A percentile compares a stretch with the other conserved stretches of the same genome.
Conservation (phyloP, 2,329 filamentous ascomycete species). For the Aspergillus nomiae region DNA sequence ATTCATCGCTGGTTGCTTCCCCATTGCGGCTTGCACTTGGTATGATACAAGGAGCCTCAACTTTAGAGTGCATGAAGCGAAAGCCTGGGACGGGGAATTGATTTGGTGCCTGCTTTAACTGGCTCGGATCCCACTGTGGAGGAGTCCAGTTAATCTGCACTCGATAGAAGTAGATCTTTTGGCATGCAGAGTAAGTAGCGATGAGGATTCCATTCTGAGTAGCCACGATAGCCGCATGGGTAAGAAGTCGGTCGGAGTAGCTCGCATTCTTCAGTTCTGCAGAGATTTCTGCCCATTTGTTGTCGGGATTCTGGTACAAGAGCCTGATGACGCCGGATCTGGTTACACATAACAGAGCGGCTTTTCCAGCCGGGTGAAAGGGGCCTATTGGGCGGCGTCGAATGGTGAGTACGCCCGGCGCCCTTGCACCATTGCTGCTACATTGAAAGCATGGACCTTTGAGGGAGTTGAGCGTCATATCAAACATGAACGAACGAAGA, state of each 20-base stretch:
- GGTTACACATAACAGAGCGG: constrained; percentile 75
- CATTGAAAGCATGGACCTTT: constrained; percentile 51
- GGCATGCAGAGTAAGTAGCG: constrained; percentile 55
- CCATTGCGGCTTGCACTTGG: constrained; percentile 27
- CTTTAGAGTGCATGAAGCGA: constrained; percentile 40
- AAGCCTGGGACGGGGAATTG: constrained; percentile 40
- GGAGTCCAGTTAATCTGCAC: constrained; percentile 74
- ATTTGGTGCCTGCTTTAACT: constrained; percentile 30
- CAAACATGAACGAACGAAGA: constrained; percentile 20
- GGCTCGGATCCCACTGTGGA: constrained; percentile 55
- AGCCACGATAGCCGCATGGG: constrained; percentile 74
- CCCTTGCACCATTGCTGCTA: constrained; percentile 63
- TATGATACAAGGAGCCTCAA: constrained; percentile 37
- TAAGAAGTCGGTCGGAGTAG: constrained; percentile 73
- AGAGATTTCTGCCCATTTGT: constrained; percentile 69
- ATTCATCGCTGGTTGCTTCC: constrained; percentile 27
- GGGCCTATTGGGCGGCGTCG: constrained; percentile 69
- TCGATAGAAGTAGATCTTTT: constrained; percentile 73
- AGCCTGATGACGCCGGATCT: constrained; percentile 73
- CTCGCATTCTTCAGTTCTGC: constrained; percentile 74
- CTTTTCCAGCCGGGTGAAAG: constrained; percentile 67
- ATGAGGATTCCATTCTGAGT: constrained; percentile 62
- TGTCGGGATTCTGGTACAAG: constrained; percentile 74
- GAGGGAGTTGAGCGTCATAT: constrained; percentile 9
- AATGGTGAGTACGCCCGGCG: constrained; percentile 70